A percentile compares a stretch with the other conserved stretches of the same genome.
Evolutionary conservation across 352 stramenopile species (phyloP).

Genomic region (Plasmopara viticola): DNA sequence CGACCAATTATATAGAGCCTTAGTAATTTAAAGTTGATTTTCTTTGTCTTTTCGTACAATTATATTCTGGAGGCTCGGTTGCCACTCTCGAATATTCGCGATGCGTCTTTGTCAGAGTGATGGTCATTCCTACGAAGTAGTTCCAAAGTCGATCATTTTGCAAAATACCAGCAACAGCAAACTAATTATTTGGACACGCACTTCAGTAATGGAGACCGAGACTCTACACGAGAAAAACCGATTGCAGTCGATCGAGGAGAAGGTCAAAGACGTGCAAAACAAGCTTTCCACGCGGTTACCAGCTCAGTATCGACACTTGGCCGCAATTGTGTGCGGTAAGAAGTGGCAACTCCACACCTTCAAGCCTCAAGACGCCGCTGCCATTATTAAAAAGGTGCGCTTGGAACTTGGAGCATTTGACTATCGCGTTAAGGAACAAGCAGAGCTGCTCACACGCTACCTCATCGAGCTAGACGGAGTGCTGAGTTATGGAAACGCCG

Average conservation of each 20-base stretch:
- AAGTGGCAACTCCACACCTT: constrained; percentile 42
- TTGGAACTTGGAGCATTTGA: constrained; percentile 55
- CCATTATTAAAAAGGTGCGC: constrained; percentile 33
- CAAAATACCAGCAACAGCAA: constrained; percentile 6
- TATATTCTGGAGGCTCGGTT: no score
- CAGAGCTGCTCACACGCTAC: constrained; percentile 50
- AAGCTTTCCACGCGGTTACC: constrained; percentile 29
- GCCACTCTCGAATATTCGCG: no score
- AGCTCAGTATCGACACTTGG: constrained; percentile 26
- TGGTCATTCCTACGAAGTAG: no score
- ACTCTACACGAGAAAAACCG: constrained; percentile 28
- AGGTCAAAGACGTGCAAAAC: constrained; percentile 43
- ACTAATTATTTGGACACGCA: constrained; percentile 7
- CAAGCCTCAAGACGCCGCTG: constrained; percentile 2
- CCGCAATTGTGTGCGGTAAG: constrained; percentile 26
- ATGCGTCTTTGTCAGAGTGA: constrained; percentile 6
- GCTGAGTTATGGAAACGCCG: constrained; percentile 46
- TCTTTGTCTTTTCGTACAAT: no score
- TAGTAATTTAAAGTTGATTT: no score
- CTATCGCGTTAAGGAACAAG: constrained; percentile 52
- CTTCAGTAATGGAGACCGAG: constrained; percentile 24
- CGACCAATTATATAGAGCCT: no score
- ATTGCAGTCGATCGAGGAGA: constrained; percentile 34
- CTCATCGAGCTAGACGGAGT: constrained; percentile 55
- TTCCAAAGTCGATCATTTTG: constrained; percentile 14